phyloP scores from a whole-genome alignment of 352 stramenopile species.

The Saprolegnia diclina region DNA sequence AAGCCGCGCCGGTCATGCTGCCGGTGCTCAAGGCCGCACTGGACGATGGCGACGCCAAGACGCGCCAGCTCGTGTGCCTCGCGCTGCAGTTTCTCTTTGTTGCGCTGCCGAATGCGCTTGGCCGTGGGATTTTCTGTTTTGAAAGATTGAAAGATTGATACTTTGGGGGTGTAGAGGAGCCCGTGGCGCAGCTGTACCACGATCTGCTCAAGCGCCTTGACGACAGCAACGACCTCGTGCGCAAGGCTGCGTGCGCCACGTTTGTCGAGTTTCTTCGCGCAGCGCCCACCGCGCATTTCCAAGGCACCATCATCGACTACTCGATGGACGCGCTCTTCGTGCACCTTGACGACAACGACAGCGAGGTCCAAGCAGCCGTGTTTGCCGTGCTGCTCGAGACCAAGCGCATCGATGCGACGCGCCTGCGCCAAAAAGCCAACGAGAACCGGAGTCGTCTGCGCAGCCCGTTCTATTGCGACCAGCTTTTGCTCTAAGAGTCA shows the following conservation, averaged over 20 bases:
- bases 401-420: slow-evolving; percentile 44
- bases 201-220: slow-evolving; percentile 91
- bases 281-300: slow-evolving; percentile 80
- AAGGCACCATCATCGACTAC: slow-evolving; percentile 87
- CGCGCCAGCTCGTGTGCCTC: slow-evolving; percentile 82
- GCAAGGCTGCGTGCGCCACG: slow-evolving; percentile 80
- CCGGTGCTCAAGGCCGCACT: slow-evolving; percentile 85
- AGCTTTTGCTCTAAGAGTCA: slow-evolving; percentile 37
- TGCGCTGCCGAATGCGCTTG: slow-evolving; percentile 64
- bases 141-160: background rate
- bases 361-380: slow-evolving; percentile 74
- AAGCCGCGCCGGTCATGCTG: slow-evolving; percentile 78
- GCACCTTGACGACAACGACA: slow-evolving; percentile 86
- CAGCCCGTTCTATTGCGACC: slow-evolving; percentile 62
- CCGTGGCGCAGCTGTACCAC: slow-evolving; percentile 86
- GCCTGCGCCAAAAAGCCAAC: slow-evolving; percentile 63
- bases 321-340: slow-evolving; percentile 87
- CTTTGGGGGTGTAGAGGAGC: slow-evolving; percentile 52
- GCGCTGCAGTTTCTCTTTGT: slow-evolving; percentile 83
- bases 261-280: slow-evolving; percentile 83
- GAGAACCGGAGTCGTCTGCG: slow-evolving; percentile 71
- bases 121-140: slow-evolving; percentile 37
- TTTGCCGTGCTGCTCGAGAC: slow-evolving; percentile 65
- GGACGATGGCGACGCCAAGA: slow-evolving; percentile 85
- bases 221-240: slow-evolving; percentile 87